Conservation (phyloP, 2,329 filamentous ascomycete genomes). For the Alternaria sp. region DNA sequence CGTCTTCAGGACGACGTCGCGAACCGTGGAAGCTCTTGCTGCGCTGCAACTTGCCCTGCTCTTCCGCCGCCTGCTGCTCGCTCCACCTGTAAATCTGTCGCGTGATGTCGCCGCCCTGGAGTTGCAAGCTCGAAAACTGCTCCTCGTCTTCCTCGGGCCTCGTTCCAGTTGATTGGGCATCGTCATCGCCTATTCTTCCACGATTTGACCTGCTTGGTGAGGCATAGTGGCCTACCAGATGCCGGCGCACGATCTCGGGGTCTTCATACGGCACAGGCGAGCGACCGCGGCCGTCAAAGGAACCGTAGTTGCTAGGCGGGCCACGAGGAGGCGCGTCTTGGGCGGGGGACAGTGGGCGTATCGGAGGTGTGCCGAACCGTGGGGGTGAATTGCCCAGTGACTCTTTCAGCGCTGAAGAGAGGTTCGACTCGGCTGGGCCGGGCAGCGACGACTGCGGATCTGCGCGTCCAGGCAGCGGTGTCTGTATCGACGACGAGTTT, state of each 20-base stretch:
- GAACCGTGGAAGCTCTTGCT: slow-evolving; percentile 87
- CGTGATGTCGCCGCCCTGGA: slow-evolving; percentile 95
- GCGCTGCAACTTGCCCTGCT: slow-evolving; percentile 68
- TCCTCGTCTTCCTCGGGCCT: slow-evolving; percentile 59
- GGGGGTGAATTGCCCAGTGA: slow-evolving; percentile 74
- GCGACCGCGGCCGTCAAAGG: slow-evolving; percentile 72
- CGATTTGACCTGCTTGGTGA: slow-evolving; percentile 45
- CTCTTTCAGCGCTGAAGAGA: slow-evolving; percentile 84
- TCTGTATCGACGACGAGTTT: slow-evolving; percentile 52
- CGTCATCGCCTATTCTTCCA: slow-evolving; percentile 31
- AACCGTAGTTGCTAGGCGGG: slow-evolving; percentile 80
- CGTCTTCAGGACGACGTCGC: slow-evolving; percentile 78
- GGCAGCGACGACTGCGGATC: slow-evolving; percentile 64
- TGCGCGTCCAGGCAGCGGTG: slow-evolving; percentile 69
- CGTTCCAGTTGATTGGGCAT: slow-evolving; percentile 49
- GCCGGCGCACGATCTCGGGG: slow-evolving; percentile 86
- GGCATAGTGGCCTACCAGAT: slow-evolving; percentile 68
- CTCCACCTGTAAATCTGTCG: slow-evolving; percentile 96
- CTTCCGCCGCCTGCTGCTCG: slow-evolving; percentile 78
- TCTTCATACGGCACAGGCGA: slow-evolving; percentile 76
- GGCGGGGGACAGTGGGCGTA: slow-evolving; percentile 64
- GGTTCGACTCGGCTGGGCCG: slow-evolving; percentile 83
- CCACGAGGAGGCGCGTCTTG: slow-evolving; percentile 55
- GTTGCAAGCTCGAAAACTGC: slow-evolving; percentile 89
- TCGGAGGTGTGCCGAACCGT: slow-evolving; percentile 65